Base-by-base conservation (phyloP, 2,329 filamentous ascomycete genomes). In the Metarhizium sp. region DNA sequence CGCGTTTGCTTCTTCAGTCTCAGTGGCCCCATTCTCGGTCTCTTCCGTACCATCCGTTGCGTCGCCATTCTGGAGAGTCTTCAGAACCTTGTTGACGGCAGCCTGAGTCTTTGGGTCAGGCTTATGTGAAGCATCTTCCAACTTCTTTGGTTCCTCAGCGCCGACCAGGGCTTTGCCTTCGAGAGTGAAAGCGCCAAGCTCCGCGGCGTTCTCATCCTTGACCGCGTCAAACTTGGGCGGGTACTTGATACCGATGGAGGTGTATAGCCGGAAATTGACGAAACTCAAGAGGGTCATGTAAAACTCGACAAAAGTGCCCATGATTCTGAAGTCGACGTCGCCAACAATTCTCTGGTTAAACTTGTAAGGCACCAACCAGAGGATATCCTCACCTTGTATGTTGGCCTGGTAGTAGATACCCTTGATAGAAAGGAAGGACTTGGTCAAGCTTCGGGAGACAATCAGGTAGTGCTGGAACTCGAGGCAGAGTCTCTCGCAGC, bases 391-490 rank as follows among this genome's bases (percentile, higher is more conserved):
- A 51, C 94, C 94, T 71, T 96, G 90, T 59, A 99, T 95, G 52
- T 87, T 96, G 29, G 92, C 94, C 75, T 97, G 92, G 74, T 97
- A 99, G 77, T 99, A 99, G 66, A 99, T 97, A 59, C 94, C 94
- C 79, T 99, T 99, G 75, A 99, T 97, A 2, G 91, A 96, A 61
- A 99, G 76, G 77, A 99, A 99, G 0, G 92, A 96, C 76, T 96
- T 97, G 67, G 90, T 88, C 63, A 99, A 76, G 64, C 89, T 91
- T 73, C 95, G 85, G 46, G 92, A 95, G 50, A 86, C 82, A 68
- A 99, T 99, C 59, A 99, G 80, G 73, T 96, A 99, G 77, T 97
- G 94, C 75, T 97, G 88, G 72, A 99, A 99, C 75, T 99, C 94
- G 71, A 92, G 86, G 65, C 87, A 92, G 54, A 99, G 77, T 55